These are phyloP conservation scores for Amylocystis lapponica DNA, from an alignment of 768 basidiomycete species.

Conservation along the genomic window DNA sequence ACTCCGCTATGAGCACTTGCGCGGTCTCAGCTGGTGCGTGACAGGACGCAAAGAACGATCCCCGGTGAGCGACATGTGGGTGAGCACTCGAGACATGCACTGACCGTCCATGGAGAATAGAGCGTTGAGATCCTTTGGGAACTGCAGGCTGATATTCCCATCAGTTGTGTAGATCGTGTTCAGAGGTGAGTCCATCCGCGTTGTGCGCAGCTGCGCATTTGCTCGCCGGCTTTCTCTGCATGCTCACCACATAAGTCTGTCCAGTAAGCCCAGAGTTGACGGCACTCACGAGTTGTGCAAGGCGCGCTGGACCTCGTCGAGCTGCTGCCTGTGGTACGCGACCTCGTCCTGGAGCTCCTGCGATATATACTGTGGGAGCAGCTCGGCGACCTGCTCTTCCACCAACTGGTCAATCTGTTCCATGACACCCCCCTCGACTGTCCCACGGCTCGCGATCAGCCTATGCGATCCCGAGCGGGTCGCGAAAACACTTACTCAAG, in stretches of 20 bases:
- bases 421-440: constrained; percentile 46
- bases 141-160: constrained; percentile 41
- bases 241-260: too few species aligned
- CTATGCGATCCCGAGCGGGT: neutral
- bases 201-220: constrained; percentile 43
- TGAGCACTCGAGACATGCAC: constrained; percentile 12
- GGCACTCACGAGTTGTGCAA: constrained; percentile 55
- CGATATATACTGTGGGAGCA: constrained; percentile 43
- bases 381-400: constrained; percentile 41
- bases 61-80: neutral
- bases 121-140: constrained; percentile 44
- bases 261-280: too few species aligned
- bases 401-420: constrained; percentile 46
- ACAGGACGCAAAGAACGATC: neutral
- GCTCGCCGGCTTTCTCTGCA: constrained; percentile 51
- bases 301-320: constrained; percentile 40
- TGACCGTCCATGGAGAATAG: constrained; percentile 50
- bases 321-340: constrained; percentile 34
- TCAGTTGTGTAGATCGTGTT: constrained; percentile 43
- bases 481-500: constrained; percentile 31
- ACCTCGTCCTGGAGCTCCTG: constrained; percentile 45
- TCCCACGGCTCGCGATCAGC: constrained; percentile 2
- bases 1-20: constrained; percentile 26
- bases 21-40: constrained; percentile 17
- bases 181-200: constrained; percentile 34